Evolutionary conservation across 352 stramenopile species (phyloP).

Genomic region (Globisporangium spinosum): DNA sequence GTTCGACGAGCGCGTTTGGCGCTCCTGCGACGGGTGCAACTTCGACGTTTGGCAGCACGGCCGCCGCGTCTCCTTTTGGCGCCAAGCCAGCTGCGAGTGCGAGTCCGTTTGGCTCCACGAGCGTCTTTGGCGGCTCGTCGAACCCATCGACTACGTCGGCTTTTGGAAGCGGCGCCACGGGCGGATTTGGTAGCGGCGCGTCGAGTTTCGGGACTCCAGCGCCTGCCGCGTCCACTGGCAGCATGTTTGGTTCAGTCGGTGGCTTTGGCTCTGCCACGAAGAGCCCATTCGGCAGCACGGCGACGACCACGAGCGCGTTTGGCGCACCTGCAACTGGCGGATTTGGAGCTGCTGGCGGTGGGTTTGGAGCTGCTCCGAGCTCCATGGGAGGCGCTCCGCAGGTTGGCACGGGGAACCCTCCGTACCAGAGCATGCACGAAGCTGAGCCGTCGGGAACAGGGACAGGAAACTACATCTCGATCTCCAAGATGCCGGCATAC

Average conservation of each 20-base stretch:
- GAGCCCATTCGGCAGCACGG: slow-evolving; percentile 42
- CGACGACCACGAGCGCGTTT: slow-evolving; percentile 44
- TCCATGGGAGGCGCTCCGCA: slow-evolving; percentile 30
- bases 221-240: slow-evolving; percentile 18
- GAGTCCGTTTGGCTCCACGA: slow-evolving; percentile 55
- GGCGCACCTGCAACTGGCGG: slow-evolving; percentile 32
- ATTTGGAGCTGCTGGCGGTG: slow-evolving; percentile 18
- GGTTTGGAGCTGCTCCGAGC: slow-evolving; percentile 33
- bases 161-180: slow-evolving; percentile 26
- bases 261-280: slow-evolving; percentile 46
- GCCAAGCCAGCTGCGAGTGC: slow-evolving; percentile 47
- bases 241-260: slow-evolving; percentile 34
- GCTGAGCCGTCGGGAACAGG: slow-evolving; percentile 55
- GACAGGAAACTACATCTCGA: slow-evolving; percentile 44
- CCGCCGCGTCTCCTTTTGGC: slow-evolving; percentile 47
- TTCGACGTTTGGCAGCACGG: slow-evolving; percentile 26
- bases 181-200: slow-evolving; percentile 15
- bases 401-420: slow-evolving; percentile 67
- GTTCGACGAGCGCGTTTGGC: slow-evolving; percentile 21
- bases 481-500: slow-evolving; percentile 39
- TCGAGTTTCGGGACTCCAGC: slow-evolving; percentile 37
- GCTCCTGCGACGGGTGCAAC: slow-evolving; percentile 15
- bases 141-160: slow-evolving; percentile 27
- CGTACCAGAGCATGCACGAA: slow-evolving; percentile 67
- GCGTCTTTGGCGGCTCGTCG: slow-evolving; percentile 40